Evolutionary conservation across 1,139 yeast species (phyloP), one percentile per base, ranked within the genome.

Genomic region (Sugiyamaella pinicola): DNA sequence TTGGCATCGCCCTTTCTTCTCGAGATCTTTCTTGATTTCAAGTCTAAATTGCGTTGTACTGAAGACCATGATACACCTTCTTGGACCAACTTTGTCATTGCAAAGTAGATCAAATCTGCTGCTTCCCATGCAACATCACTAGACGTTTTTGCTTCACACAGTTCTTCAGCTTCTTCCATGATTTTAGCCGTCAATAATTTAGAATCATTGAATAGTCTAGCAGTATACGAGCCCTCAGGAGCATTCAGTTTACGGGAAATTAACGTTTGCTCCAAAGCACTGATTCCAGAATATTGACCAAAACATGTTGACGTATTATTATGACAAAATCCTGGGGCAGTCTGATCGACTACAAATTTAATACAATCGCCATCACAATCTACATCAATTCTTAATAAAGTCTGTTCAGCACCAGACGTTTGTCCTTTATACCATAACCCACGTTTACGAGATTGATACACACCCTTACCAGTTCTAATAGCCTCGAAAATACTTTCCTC

Each of bases 1-100:
- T 93, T 93, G 31, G 99, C 98, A 72, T 93, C 96, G 49, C 99
- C 99, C 71, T 84, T 85, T 69, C 99, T 82, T 73, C 99, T 82
- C 2, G 96, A 84, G 53, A 93, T 90, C 72, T 90, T 91, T 64
- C 84, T 73, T 47, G 89, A 80, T 75, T 95, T 93, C 66, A 85
- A 74, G 64, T 90, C 95, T 66, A 93, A 77, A 69, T 91, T 90
- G 63, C 77, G 80, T 72, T 90, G 96, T 42, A 93, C 83, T 63
- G 91, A 97, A 12, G 80, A 75, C 66, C 91, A 75, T 26, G 85
- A 74, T 37, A 91, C 96, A 34, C 91, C 96, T 63, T 83, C 76
- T 69, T 88, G 84, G 42, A 86, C 85, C 60, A 95, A 82, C 79
- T 89, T 87, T n/a, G 89, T 79, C 77, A 91, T 71, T 9, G 95